These are phyloP conservation scores for Pseudomonodictys pantanalensis DNA, from an alignment of 495 filamentous ascomycete species.

Conservation along the genomic window DNA sequence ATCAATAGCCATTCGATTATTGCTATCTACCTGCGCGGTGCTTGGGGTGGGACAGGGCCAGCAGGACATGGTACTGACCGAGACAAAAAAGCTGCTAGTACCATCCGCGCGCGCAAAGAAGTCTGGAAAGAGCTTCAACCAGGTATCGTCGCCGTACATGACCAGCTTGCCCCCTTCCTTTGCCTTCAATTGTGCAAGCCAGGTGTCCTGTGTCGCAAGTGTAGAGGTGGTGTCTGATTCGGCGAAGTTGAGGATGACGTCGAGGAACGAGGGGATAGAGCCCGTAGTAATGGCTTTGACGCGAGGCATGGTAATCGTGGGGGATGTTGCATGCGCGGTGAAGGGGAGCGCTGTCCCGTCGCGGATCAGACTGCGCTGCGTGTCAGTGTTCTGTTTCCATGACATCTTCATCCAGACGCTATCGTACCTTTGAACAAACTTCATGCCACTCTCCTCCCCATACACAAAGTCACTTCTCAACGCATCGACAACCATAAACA, in stretches of 20 bases:
- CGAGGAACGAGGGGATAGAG: conserved; percentile 92
- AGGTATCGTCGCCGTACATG: conserved; percentile 98
- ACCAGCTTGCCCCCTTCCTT: conserved; percentile 66
- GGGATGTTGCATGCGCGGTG: conserved; percentile 91
- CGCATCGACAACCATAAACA: conserved; percentile 98
- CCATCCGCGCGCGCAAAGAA: conserved; percentile 84
- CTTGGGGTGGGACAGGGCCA: too few relatives aligned
- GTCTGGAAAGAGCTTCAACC: conserved; percentile 91
- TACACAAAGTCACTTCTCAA: conserved; percentile 93
- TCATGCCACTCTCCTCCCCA: conserved; percentile 73
- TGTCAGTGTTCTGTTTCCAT: conserved; percentile 25
- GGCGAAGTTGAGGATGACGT: conserved; percentile 94
- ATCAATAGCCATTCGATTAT: conserved; percentile 9
- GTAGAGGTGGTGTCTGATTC: conserved; percentile 88
- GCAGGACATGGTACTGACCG: conserved; percentile 58
- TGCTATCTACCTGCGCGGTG: conserved; percentile 1
- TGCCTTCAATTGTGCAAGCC: conserved; percentile 86
- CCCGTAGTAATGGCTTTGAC: conserved; percentile 97
- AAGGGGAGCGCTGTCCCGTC: conserved; percentile 83
- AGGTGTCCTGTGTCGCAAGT: conserved; percentile 84
- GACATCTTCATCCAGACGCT: background rate
- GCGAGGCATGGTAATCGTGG: conserved; percentile 97
- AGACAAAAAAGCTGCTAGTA: conserved; percentile 96
- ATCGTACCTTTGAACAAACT: conserved; percentile 78
- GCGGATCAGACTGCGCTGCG: conserved; percentile 67